These are phyloP conservation scores for Avena eriantha DNA, from an alignment of 176 grass and related monocot species.

Conservation along the genomic window DNA sequence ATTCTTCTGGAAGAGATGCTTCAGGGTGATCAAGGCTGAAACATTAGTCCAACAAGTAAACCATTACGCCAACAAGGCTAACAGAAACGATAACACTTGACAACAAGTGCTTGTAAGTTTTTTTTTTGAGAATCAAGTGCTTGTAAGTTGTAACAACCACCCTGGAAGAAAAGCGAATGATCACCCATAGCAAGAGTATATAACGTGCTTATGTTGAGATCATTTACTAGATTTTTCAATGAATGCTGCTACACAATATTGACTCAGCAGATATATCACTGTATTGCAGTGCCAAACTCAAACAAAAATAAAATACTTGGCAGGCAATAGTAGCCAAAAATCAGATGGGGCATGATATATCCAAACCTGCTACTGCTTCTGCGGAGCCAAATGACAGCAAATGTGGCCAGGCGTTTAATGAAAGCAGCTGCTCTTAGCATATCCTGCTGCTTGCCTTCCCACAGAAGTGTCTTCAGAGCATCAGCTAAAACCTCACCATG, in stretches of 20 bases:
- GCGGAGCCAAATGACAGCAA: conserved; percentile 93
- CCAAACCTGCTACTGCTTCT: conserved; percentile 74
- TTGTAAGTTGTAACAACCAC: conserved; percentile 20
- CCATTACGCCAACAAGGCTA: conserved; percentile 8
- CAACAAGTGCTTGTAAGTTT: not conserved
- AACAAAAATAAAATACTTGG: not conserved
- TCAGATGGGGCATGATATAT: not conserved
- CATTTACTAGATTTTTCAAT: not conserved
- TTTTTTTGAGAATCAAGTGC: too few species aligned
- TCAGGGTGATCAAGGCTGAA: conserved; percentile 84
- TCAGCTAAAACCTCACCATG: conserved; percentile 82
- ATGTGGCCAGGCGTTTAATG: conserved; percentile 88
- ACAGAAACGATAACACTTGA: not conserved
- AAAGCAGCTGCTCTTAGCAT: conserved; percentile 92
- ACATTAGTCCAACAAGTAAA: conserved; percentile 34
- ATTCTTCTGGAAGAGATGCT: conserved; percentile 93
- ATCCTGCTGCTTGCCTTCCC: conserved; percentile 92
- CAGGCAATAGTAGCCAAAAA: conserved; percentile 27
- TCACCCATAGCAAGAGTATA: not conserved
- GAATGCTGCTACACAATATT: conserved; percentile 1
- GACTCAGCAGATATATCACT: not conserved
- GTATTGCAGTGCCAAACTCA: not conserved
- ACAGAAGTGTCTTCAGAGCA: conserved; percentile 90
- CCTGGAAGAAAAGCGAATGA: not conserved
- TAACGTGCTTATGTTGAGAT: not conserved